Percentiles rank a stretch among this genome's conserved stretches.
These are phyloP conservation scores for Bothriochloa decipiens DNA, from an alignment of 176 grass and related monocot genomes.

Conservation along the genomic window DNA sequence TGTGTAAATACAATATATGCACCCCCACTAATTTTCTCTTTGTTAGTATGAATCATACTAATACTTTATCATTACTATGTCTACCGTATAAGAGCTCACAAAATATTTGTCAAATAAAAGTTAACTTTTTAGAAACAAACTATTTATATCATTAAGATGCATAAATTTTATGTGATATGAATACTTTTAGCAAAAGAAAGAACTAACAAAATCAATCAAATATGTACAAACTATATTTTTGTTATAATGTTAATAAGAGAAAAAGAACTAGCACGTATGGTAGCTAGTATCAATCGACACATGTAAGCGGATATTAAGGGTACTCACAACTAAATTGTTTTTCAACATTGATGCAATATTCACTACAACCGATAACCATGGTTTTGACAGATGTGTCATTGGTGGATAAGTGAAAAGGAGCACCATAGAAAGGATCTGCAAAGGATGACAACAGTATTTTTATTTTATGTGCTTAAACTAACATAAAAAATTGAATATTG, in stretches of 20 bases:
- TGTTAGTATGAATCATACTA: background rate
- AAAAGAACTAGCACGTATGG: background rate
- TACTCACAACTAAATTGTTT: too few relatives aligned
- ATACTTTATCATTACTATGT: background rate
- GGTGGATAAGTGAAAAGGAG: too few relatives aligned
- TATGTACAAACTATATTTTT: background rate
- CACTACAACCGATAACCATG: too few relatives aligned
- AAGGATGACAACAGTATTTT: too few relatives aligned
- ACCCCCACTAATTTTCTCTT: background rate
- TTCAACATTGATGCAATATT: too few relatives aligned
- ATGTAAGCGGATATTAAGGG: background rate
- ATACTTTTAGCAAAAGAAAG: background rate
- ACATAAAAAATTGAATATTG: too few relatives aligned
- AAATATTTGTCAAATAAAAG: too few relatives aligned
- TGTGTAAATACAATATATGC: background rate
- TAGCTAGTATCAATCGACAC: background rate
- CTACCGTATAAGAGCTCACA: too few relatives aligned
- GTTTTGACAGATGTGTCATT: too few relatives aligned
- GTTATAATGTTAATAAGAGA: background rate
- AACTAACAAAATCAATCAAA: background rate
- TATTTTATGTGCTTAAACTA: too few relatives aligned
- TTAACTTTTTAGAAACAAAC: too few relatives aligned
- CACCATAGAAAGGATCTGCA: too few relatives aligned
- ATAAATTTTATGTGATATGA: background rate
- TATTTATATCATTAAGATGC: background rate